Base-by-base conservation (phyloP, 2,329 filamentous ascomycete genomes). In the Cladophialophora exuberans region DNA sequence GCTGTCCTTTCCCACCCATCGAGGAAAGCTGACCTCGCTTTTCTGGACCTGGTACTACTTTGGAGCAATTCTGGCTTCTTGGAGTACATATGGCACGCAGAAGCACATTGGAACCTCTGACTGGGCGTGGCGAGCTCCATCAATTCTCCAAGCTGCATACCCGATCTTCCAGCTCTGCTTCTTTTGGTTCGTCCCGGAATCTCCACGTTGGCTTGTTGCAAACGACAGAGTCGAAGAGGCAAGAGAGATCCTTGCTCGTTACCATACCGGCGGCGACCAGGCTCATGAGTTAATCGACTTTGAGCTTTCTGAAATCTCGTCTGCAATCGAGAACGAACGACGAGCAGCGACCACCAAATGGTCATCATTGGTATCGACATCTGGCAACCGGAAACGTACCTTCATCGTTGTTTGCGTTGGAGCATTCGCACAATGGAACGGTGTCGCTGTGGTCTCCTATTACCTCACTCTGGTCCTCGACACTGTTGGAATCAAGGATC, bases 281-380 rank as follows among this genome's bases (percentile, higher is more conserved):
- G 6, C 3, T 3, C 6, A 6, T 10, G 6, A 15, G 2, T 20
- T 39, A 11, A n/a, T 39, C n/a, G 15, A 10, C 3, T 39, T 39
- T 11, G 35, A 39, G 15, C 13, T 39, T 2, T 9, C n/a, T 4
- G 35, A 39, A n/a, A 39, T 39, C 35, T 10, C n/a, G 13, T 7
- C 4, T 10, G n/a, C 4, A 15, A 39, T 39, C 35, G 6, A 5
- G 10, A n/a, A 15, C 3, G 35, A 87, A 65, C 77, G 77, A 58
- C 69, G 76, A 48, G 72, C 73, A 52, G 69, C 67, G 46, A 70
- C 73, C 10, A 42, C 49, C 5, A 31, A 22, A 57, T 88, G 85
- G 67, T 59, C 80, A 13, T 83, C 86, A 65, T 84, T 88, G 62
- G 62, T 87, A 63, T 73, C 72, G 60, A 88, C 85, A 20, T 71